Base-by-base conservation (phyloP, 1,284 basidiomycete genomes). In the Coniophora puteana region DNA sequence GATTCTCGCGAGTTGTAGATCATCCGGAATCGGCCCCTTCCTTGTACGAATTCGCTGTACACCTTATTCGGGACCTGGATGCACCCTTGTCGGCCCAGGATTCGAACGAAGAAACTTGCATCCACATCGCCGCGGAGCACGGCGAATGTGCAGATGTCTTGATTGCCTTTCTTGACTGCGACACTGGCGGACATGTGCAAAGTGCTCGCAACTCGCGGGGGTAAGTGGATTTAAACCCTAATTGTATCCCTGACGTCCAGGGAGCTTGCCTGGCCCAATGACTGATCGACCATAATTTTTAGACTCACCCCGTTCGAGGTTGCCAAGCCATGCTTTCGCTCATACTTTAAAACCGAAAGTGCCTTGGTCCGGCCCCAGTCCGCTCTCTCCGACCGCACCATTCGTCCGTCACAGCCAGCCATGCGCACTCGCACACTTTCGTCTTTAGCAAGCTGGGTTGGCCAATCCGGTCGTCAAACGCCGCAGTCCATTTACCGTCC, bases 91-190 rank as follows among this genome's bases (percentile, higher is more conserved):
- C 73, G 18, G 81, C 83, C 13, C 62, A 68, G 25, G 93, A 97
- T 63, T 80, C 77, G 40, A 76, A 91, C 43, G 89, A 91, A 32
- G 86, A 97, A 54, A 95, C 90, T 34, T 94, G 93, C 51, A 81
- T 97, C 48, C 94, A 98, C 67, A 74, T 97, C 40, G 94, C 94
- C 16, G 94, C 95, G 5, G 86, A 93, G 52, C 84, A 87, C 46
- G 95, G 94, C 10, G 80, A 86, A 43, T 82, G 70, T 58, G 61
- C 77, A 17, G 78, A 81, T 41, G 59, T 87, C 16, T 60, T 88
- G 28, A 64, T 68, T 39, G 71, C 80, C 31, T 65, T 88, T 45
- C 66, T 87, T 30, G 74, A 80, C 35, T 80, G 75, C 48, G 85
- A 88, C 55, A 60, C 64, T 0, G 72, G 68, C 5, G 72, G 76